Evolutionary conservation across 2,329 filamentous ascomycete genomes (phyloP).

Genomic region (Trichoderma guizhouense): DNA sequence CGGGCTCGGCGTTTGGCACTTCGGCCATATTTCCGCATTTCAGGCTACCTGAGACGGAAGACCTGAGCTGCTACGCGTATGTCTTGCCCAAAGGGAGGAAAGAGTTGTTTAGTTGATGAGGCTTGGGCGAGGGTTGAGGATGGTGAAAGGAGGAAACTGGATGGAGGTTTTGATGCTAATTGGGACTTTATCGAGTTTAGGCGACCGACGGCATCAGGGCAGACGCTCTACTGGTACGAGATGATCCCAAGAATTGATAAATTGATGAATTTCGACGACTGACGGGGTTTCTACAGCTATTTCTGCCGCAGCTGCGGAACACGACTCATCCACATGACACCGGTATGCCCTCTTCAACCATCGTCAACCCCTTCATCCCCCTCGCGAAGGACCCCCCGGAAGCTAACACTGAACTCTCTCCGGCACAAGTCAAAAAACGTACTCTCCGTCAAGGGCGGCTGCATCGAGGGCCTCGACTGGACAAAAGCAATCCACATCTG

Average conservation of each 20-base stretch:
- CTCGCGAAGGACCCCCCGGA: not conserved
- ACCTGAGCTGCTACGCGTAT: slow-evolving; percentile 54
- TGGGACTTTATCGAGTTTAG: slow-evolving; percentile 33
- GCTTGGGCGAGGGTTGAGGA: not conserved
- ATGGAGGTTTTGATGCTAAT: not conserved
- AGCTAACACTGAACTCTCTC: slow-evolving; percentile 18
- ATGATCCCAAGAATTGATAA: too few relatives aligned
- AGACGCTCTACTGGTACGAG: slow-evolving; percentile 55
- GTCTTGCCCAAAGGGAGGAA: slow-evolving; percentile 22
- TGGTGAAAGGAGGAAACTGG: not conserved
- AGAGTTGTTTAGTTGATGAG: not conserved
- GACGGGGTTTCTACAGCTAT: slow-evolving; percentile 42
- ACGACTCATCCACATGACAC: slow-evolving; percentile 59
- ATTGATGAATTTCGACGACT: not conserved
- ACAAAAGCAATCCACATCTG: slow-evolving; percentile 62
- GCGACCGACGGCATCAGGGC: slow-evolving; percentile 54
- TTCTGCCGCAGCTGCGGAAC: slow-evolving; percentile 67
- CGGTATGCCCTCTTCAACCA: slow-evolving; percentile 38
- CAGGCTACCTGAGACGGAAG: slow-evolving; percentile 46
- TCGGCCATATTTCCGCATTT: slow-evolving; percentile 70
- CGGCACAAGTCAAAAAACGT: slow-evolving; percentile 53
- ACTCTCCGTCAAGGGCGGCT: slow-evolving; percentile 65
- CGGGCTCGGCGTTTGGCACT: slow-evolving; percentile 63
- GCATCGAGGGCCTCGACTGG: slow-evolving; percentile 62
- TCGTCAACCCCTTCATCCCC: not conserved